Evolutionary conservation across 2,329 filamentous ascomycete species (phyloP), one percentile per base, ranked within the genome.

Genomic region (Cercospora sojina): DNA sequence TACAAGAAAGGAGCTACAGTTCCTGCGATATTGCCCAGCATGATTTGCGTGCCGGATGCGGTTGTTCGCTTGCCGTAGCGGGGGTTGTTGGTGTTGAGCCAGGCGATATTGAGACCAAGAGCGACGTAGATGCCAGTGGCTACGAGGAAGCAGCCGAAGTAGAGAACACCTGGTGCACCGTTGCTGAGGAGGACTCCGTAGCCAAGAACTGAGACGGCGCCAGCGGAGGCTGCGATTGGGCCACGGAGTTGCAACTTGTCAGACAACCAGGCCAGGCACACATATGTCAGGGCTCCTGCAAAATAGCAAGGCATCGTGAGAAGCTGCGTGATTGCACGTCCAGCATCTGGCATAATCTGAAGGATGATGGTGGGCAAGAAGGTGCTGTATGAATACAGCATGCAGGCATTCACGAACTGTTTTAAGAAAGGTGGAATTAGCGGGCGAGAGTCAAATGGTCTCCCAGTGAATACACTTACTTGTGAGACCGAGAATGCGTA

Each of bases 301-400:
- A 87, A 86, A 75, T 93, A 93, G 77, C 90, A 92, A 0, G 91
- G 91, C 56, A 94, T 90, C 0, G 91, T 93, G 35, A 93, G 84
- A 32, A 91, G 86, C 76, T 93, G 91, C 5, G 91, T 86, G 73
- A 91, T 83, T 0, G 90, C 85, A 0, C 82, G 81, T 0, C 86
- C 83, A 82, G 90, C 91, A 2, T 74, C 75, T 0, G 80, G 79
- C 3, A 90, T 88, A 60, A 93, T 85, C 3, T 85, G 87, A 49
- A 86, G 82, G 76, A 94, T 92, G 70, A 94, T 93, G 4, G 90
- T 92, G 0, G 91, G 91, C 53, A 94, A 79, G 74, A 93, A 93
- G 0, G 90, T 92, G 59, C 87, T 90, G 77, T 88, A 93, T 4
- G 90, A 90, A 73, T 93, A 93, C 0, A 93, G 82, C 86, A 93